These are phyloP conservation scores for Neonectria ditissima DNA, from an alignment of 2,329 filamentous ascomycete species.

Conservation along the genomic window DNA sequence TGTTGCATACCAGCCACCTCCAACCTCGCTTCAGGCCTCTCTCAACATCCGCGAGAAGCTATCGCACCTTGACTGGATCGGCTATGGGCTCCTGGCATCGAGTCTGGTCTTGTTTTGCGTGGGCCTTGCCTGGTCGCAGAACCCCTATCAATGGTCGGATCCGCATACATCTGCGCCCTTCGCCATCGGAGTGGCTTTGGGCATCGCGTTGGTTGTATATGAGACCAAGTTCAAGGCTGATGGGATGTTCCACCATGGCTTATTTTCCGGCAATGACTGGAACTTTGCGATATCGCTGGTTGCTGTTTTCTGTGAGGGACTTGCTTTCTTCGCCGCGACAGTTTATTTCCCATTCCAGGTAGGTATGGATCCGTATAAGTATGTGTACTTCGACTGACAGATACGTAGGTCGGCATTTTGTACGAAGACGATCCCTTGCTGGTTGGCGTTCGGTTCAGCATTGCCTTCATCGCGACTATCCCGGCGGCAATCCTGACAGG, in stretches of 20 bases:
- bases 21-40: conserved; percentile 16
- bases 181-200: conserved; percentile 47
- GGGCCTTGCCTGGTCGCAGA: conserved; percentile 54
- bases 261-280: conserved; percentile 48
- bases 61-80: conserved; percentile 53
- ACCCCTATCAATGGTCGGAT: conserved; percentile 54
- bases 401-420: conserved; percentile 39
- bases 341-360: conserved; percentile 55
- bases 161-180: conserved; percentile 52
- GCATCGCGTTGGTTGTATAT: conserved; percentile 47
- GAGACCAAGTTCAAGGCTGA: conserved; percentile 52
- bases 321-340: conserved; percentile 45
- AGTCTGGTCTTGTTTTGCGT: conserved; percentile 54
- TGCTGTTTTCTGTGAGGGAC: conserved; percentile 52
- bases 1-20: conserved; percentile 27
- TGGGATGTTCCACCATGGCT: conserved; percentile 56
- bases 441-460: conserved; percentile 49
- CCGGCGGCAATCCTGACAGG: conserved; percentile 47
- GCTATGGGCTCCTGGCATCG: conserved; percentile 50
- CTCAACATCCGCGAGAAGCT: conserved; percentile 47
- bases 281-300: conserved; percentile 53
- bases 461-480: conserved; percentile 49
- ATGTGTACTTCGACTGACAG: background rate
- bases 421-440: conserved; percentile 52
- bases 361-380: background rate